Conservation (phyloP, 805 yeast genomes). For the Starmerella stigmatis region DNA sequence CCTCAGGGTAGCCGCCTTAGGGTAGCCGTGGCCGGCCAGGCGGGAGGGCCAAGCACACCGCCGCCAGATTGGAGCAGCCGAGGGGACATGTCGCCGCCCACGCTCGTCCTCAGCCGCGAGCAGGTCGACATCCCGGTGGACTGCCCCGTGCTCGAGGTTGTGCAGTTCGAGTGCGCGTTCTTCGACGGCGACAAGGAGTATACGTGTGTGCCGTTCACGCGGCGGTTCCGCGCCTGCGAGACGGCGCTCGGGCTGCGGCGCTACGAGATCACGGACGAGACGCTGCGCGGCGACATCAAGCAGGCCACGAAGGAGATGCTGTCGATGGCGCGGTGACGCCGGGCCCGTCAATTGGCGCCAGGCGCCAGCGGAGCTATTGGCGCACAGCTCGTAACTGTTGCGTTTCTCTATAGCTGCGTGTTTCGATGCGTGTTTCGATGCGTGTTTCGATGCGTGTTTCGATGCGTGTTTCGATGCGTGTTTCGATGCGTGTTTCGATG, state of each 20-base stretch:
- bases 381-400: too few species aligned
- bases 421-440: too few species aligned
- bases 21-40: neutral
- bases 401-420: too few species aligned
- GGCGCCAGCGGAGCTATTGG: too few species aligned
- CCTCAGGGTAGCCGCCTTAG: too few species aligned
- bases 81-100: constrained; percentile 24
- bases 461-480: too few species aligned
- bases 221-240: constrained; percentile 14
- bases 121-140: constrained; percentile 9
- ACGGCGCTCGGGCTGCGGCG: constrained; percentile 11
- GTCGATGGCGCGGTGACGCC: neutral
- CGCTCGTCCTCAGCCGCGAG: constrained; percentile 11
- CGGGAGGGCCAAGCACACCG: too few species aligned
- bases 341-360: too few species aligned
- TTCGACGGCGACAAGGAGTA: constrained; percentile 1
- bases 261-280: constrained; percentile 13
- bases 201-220: constrained; percentile 12
- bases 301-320: constrained; percentile 11
- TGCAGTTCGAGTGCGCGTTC: constrained; percentile 19
- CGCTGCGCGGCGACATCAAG: constrained; percentile 1
- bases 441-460: too few species aligned
- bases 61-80: neutral
- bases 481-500: too few species aligned
- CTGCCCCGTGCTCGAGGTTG: constrained; percentile 15